These are phyloP conservation scores for Marasmius sp. DNA, from an alignment of 1,284 basidiomycete species.

Conservation along the genomic window DNA sequence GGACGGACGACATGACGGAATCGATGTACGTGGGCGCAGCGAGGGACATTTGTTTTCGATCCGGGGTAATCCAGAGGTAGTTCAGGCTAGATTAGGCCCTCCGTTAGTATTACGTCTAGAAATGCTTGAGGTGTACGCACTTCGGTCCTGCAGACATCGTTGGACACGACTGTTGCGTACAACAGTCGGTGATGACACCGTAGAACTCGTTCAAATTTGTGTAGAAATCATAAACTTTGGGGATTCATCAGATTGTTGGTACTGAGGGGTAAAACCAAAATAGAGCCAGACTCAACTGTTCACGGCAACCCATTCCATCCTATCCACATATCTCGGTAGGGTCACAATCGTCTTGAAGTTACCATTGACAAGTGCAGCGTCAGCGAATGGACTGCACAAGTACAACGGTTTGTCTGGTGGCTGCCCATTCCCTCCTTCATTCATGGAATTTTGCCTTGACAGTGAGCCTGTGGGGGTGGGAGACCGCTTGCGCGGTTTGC, in stretches of 20 bases:
- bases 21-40: slow-evolving; percentile 99
- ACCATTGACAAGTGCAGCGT: slow-evolving; percentile 96
- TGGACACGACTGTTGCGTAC: slow-evolving; percentile 87
- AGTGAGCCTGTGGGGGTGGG: slow-evolving; percentile 63
- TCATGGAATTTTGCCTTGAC: slow-evolving; percentile 34
- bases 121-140: slow-evolving; percentile 49
- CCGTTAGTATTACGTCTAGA: slow-evolving; percentile 1
- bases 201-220: slow-evolving; percentile 98
- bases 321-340: slow-evolving; percentile 93
- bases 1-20: slow-evolving; percentile 98
- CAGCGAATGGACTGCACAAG: slow-evolving; percentile 91
- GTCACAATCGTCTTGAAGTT: slow-evolving; percentile 98
- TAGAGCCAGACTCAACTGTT: slow-evolving; percentile 69
- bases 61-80: slow-evolving; percentile 95
- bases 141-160: slow-evolving; percentile 90
- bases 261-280: neutral
- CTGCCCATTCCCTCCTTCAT: slow-evolving; percentile 39
- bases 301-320: slow-evolving; percentile 98
- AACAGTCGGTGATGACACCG: slow-evolving; percentile 91
- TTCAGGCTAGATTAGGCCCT: slow-evolving; percentile 62
- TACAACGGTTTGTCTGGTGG: slow-evolving; percentile 71
- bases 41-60: slow-evolving; percentile 86
- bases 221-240: slow-evolving; percentile 89
- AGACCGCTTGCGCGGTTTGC: slow-evolving; percentile 63
- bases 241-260: neutral